A percentile compares a stretch with the other conserved stretches of the same genome.
These are phyloP conservation scores for Oryza officinalis DNA, from an alignment of 176 grass and related monocot genomes.

Conservation along the genomic window DNA sequence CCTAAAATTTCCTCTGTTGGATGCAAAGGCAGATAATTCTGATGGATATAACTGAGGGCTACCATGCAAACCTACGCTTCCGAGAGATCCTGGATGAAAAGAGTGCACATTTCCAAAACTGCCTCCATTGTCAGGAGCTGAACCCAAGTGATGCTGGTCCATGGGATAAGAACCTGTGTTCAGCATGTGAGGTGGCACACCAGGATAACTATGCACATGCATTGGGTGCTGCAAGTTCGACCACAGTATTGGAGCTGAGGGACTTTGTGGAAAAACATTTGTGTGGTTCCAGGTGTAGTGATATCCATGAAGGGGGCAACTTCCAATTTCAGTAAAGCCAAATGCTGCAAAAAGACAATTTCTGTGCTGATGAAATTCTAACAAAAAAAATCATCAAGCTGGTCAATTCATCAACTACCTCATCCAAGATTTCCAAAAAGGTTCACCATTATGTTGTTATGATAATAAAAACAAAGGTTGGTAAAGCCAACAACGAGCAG, in stretches of 20 bases:
- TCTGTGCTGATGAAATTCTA: neutral
- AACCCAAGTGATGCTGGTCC: slow-evolving; percentile 64
- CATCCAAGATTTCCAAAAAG: neutral
- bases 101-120: slow-evolving; percentile 34
- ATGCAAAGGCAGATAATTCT: slow-evolving; percentile 50
- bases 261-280: slow-evolving; percentile 55
- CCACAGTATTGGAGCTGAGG: slow-evolving; percentile 56
- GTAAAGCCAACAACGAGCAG: neutral
- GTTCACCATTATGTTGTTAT: neutral
- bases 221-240: slow-evolving; percentile 50
- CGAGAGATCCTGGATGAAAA: slow-evolving; percentile 61
- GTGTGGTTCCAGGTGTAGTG: slow-evolving; percentile 53
- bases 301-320: slow-evolving; percentile 49
- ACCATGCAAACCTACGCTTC: slow-evolving; percentile 49
- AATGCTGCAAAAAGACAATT: slow-evolving; percentile 42
- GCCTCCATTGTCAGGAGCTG: slow-evolving; percentile 46
- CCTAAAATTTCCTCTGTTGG: slow-evolving; percentile 49
- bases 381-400: neutral
- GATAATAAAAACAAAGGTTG: slow-evolving; percentile 2
- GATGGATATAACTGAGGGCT: slow-evolving; percentile 57
- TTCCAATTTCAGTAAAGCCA: slow-evolving; percentile 54
- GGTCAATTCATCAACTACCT: slow-evolving; percentile 8
- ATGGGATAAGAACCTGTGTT: slow-evolving; percentile 47
- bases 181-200: slow-evolving; percentile 46
- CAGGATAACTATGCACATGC: slow-evolving; percentile 53